Base-by-base conservation (phyloP, 768 basidiomycete species). In the Rhodotorula toruloides region DNA sequence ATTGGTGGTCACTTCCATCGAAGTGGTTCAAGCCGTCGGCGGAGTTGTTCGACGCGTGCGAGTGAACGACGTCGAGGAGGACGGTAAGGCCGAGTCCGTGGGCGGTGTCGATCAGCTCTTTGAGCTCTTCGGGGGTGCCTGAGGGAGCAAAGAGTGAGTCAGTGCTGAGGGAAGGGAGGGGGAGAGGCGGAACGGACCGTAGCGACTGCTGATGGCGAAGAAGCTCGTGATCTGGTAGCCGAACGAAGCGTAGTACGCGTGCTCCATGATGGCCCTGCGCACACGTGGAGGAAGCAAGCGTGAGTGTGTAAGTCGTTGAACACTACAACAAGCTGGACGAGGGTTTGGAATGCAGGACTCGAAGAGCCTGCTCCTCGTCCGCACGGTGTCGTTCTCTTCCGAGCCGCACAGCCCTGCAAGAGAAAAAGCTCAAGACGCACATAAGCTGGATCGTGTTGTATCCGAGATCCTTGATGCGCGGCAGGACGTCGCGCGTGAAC, bases 381-480 rank as follows among this genome's bases (percentile, higher is more conserved):
- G n/a, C n/a, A n/a, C n/a, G n/a, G n/a, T n/a, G n/a, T n/a, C n/a
- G n/a, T n/a, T n/a, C n/a, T n/a, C n/a, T n/a, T 52, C n/a, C 56
- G 32, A 44, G 47, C 63, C 63, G 8, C 72, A 53, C 22, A n/a
- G n/a, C 27, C 34, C 36, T 4, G 44, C n/a, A 40, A 46, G 39
- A 22, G 42, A 3, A 48, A 9, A 13, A 39, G n/a, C n/a, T n/a
- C 16, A 12, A 55, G 65, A 96, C 82, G 22, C 91, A 96, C 96
- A 99, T 99, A 73, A 98, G 83, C 79, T 99, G 96, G 69, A 99
- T 97, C 59, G 86, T 85, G 76, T 98, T 99, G 79, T 99, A 99
- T 14, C 92, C 96, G 32, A 98, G 82, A 63, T 85, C 85, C 77
- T 86, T 86, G 77, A 99, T 98, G 68, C 93, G 83, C 50, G 89